Conservation (phyloP, 257 asterid genomes). For the Craterostigma plantagineum region DNA sequence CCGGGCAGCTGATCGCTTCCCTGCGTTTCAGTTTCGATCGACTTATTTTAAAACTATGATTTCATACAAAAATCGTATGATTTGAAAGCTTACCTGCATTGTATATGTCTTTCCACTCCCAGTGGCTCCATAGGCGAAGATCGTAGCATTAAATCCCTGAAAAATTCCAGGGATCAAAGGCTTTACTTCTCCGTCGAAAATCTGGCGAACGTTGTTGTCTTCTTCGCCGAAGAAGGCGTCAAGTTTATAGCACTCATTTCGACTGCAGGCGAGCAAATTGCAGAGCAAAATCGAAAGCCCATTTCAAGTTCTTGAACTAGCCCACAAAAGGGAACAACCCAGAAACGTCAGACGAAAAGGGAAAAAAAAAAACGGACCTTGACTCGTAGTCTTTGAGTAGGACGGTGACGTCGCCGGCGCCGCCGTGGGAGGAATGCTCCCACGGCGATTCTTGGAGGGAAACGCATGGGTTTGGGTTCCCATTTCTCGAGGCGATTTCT, state of each 20-base stretch:
- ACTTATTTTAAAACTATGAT: no score
- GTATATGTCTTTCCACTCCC: slow-evolving; percentile 94
- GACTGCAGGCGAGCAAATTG: slow-evolving; percentile 21
- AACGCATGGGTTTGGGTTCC: slow-evolving; percentile 31
- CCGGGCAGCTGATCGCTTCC: slow-evolving; percentile 69
- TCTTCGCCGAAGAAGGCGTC: slow-evolving; percentile 55
- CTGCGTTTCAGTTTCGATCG: slow-evolving; percentile 17
- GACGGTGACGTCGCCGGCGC: slow-evolving; percentile 54
- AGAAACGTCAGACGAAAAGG: no score
- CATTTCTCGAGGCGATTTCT: slow-evolving; percentile 24
- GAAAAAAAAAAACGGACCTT: slow-evolving; percentile 24
- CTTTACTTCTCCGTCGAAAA: slow-evolving; percentile 56
- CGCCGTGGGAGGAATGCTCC: slow-evolving; percentile 3
- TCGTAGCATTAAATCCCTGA: slow-evolving; percentile 58
- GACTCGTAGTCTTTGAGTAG: slow-evolving; percentile 53
- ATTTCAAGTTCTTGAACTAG: no score
- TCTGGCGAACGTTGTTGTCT: slow-evolving; percentile 37
- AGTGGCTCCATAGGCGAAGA: slow-evolving; percentile 92
- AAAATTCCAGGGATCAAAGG: slow-evolving; percentile 64
- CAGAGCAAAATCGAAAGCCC: background rate
- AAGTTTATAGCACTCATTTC: slow-evolving; percentile 66
- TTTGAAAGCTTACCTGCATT: slow-evolving; percentile 66
- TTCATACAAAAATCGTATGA: no score
- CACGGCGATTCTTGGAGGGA: slow-evolving; percentile 23
- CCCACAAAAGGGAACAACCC: no score